phyloP scores from a whole-genome alignment of 768 basidiomycete species.

The Termitomyces bulborhizus region DNA sequence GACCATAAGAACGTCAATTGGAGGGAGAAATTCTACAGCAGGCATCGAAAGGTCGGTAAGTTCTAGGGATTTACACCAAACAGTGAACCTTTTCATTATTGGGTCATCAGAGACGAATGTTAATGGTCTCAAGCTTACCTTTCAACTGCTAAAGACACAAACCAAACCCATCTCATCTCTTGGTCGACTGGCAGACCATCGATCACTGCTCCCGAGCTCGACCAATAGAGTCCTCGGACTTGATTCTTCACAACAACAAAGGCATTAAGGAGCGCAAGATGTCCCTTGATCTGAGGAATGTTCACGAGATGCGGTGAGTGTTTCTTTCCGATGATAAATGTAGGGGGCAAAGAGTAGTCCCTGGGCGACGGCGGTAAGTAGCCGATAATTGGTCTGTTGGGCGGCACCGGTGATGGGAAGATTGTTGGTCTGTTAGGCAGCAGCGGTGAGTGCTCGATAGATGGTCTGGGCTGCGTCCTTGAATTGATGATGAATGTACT shows the following conservation, averaged over 20 bases:
- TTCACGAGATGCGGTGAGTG: slow-evolving; percentile 6
- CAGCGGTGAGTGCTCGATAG: no score
- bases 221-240: not conserved
- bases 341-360: slow-evolving; percentile 1
- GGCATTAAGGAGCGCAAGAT: slow-evolving; percentile 9
- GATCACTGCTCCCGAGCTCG: not conserved
- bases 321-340: slow-evolving; percentile 4
- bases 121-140: not conserved
- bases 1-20: slow-evolving; percentile 14
- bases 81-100: slow-evolving; percentile 4
- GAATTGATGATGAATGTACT: not conserved
- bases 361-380: not conserved
- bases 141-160: slow-evolving; percentile 11
- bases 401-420: no score
- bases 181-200: slow-evolving; percentile 2
- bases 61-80: slow-evolving; percentile 11
- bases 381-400: not conserved
- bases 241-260: not conserved
- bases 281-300: slow-evolving; percentile 4
- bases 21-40: slow-evolving; percentile 9
- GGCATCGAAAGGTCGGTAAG: not conserved
- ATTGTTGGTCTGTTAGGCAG: not conserved
- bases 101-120: not conserved
- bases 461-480: not conserved
- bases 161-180: slow-evolving; percentile 11